phyloP scores from a whole-genome alignment of 202 grass and related monocot genomes.

The Bolboschoenoplectus hybrid region DNA sequence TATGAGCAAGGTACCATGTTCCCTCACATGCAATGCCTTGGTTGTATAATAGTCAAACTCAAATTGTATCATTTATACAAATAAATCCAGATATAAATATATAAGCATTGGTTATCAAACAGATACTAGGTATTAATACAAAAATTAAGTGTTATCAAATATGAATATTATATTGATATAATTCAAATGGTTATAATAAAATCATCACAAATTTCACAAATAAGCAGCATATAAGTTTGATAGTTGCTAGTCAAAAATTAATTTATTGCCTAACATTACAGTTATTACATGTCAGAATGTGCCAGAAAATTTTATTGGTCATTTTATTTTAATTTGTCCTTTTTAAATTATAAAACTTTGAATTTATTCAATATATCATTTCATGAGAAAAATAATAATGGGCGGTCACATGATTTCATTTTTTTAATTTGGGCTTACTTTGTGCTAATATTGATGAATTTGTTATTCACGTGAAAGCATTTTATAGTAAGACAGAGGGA shows the following conservation, averaged over 20 bases:
- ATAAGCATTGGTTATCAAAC: neutral
- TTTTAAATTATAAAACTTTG: neutral
- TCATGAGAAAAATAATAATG: neutral
- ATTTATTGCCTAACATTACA: too few species aligned
- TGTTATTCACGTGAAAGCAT: neutral
- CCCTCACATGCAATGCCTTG: neutral
- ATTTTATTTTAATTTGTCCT: too few species aligned
- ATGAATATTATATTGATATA: too few species aligned
- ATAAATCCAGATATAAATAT: neutral
- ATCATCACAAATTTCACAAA: too few species aligned
- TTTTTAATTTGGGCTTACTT: neutral
- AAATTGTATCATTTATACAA: neutral
- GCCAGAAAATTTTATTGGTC: too few species aligned
- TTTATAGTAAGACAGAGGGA: neutral
- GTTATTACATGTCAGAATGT: too few species aligned
- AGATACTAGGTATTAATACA: too few species aligned
- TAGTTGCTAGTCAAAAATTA: too few species aligned
- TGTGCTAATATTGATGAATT: neutral
- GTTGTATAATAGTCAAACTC: slow-evolving; percentile 1
- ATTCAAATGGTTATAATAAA: too few species aligned
- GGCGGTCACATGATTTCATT: neutral
- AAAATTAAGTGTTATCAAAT: too few species aligned
- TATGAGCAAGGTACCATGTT: slow-evolving; percentile 4
- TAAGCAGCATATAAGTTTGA: too few species aligned
- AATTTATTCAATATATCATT: neutral